Evolutionary conservation across 1,139 yeast genomes (phyloP), one percentile per base, ranked within the genome.

Genomic region (Insectozyma bohioensis): DNA sequence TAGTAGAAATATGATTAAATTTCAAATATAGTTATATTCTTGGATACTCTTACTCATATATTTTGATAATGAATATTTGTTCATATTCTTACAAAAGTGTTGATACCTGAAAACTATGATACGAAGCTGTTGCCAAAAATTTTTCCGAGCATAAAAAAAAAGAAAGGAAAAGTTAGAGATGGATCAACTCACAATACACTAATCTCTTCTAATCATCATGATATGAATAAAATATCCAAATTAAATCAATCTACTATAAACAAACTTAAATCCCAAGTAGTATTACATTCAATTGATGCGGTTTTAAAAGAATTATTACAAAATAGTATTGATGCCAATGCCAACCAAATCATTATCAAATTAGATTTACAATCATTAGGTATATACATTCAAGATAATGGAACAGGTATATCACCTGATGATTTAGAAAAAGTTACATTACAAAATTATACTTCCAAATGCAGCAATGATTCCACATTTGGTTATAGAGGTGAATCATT

Each of bases 401-500:
- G 97, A 0, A 35, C 52, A 2, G 97, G 97, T 0, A 80, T 90
- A 11, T 49, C 56, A 12, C 63, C 45, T n/a, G 63, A 62, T 0
- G 94, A 86, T 40, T 53, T 86, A 26, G 66, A 69, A 0, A 50
- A 78, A 14, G 65, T 83, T 26, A 81, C 95, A 39, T 70, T 78
- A 40, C 63, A 85, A 24, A 75, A 81, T 51, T 76, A 85, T 20
- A 87, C 96, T 0, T 85, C 95, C 0, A 88, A 86, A 48, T n/a
- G n/a, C n/a, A 53, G 1, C 69, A 74, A 8, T 87, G 83, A 39
- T 53, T 83, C 58, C 2, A 81, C 92, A 0, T 79, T 79, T 51
- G 95, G 95, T 1, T 86, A 82, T 50, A 65, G 90, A 41, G 96
- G 97, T 6, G 92, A 85, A 51, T 92, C 95, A 0, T 57, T 88